Percentiles rank a stretch among this genome's conserved stretches.
phyloP scores from a whole-genome alignment of 306 rosid species.

The Dalbergia oliveri region DNA sequence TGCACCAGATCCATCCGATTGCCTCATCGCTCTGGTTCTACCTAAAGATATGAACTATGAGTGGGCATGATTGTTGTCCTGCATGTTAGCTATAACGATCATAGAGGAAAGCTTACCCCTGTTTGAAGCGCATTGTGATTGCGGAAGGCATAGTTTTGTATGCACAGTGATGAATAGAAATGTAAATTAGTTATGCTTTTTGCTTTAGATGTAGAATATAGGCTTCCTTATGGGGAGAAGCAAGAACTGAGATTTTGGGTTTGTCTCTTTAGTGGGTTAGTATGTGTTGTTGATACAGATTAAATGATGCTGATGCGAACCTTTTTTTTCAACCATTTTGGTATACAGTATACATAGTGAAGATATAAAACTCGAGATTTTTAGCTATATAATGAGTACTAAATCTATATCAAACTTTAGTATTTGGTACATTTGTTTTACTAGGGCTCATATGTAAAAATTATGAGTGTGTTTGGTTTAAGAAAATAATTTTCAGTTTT shows the following conservation, averaged over 20 bases:
- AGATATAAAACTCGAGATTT: too few relatives aligned
- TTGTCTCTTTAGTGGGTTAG: neutral
- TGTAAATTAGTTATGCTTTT: neutral
- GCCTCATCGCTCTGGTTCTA: conserved; percentile 85
- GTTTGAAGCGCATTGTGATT: neutral
- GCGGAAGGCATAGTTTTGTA: conserved; percentile 15
- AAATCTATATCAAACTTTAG: too few relatives aligned
- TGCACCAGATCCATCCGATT: conserved; percentile 71
- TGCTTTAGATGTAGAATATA: neutral
- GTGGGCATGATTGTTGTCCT: conserved; percentile 66
- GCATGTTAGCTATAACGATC: conserved; percentile 8
- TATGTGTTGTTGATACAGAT: conserved; percentile 1
- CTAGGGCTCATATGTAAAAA: too few relatives aligned
- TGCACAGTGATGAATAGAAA: neutral
- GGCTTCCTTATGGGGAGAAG: neutral
- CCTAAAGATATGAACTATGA: conserved; percentile 95
- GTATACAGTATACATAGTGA: too few relatives aligned
- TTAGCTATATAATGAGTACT: too few relatives aligned
- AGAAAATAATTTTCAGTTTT: too few relatives aligned
- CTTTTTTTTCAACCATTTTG: neutral
- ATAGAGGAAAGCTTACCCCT: conserved; percentile 4
- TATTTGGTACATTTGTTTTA: too few relatives aligned
- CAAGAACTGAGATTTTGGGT: neutral
- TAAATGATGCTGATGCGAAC: neutral
- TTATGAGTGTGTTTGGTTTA: too few relatives aligned